Base-by-base conservation (phyloP, 2,329 filamentous ascomycete species). In the Phyllosticta citriasiana region DNA sequence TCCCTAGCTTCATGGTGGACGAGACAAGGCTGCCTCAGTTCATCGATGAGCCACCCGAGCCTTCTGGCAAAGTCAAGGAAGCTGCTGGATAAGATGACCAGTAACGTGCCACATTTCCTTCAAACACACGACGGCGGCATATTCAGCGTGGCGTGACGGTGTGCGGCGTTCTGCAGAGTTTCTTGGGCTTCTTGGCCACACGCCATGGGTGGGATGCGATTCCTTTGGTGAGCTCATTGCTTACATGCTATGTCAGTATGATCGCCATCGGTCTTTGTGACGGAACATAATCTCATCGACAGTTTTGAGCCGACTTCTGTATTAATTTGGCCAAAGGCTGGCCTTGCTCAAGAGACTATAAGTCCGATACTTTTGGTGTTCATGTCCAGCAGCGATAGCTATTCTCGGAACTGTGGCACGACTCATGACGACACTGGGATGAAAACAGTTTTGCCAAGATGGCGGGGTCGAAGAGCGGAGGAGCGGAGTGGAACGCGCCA, bases 1-100 rank as follows among this genome's bases (percentile, higher is more conserved):
- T 95, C 67, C 94, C 94, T 0, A 87, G 87, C 57, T 99, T 96
- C 75, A 80, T 99, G 80, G 84, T 91, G 71, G 94, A 97, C 68
- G 91, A 96, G 75, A 84, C 90, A 16, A 82, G 84, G 61, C 90
- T 90, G 47, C 84, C 84, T 22, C 86, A 91, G 58, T 97, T 99
- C 73, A 88, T 99, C 63, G 94, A 99, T 74, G 92, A 97, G 78
- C 85, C 91, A 19, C 92, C 92, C 1, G 82, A 87, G 75, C 63
- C 67, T 3, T 78, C 83, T 55, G 79, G 80, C 65, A 92, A 94
- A 78, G 83, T 95, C 56, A 94, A 93, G 79, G 90, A 96, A 74
- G 89, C 84, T 54, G 91, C 82, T 16, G 80, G 80, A n/a, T 76
- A 54, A 60, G 59, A 57, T 40, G 12, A 22, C 53, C 24, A 53